Percentiles rank a stretch among this genome's conserved stretches.
phyloP scores from a whole-genome alignment of 1,284 basidiomycete genomes.

The Schizophyllum amplum region DNA sequence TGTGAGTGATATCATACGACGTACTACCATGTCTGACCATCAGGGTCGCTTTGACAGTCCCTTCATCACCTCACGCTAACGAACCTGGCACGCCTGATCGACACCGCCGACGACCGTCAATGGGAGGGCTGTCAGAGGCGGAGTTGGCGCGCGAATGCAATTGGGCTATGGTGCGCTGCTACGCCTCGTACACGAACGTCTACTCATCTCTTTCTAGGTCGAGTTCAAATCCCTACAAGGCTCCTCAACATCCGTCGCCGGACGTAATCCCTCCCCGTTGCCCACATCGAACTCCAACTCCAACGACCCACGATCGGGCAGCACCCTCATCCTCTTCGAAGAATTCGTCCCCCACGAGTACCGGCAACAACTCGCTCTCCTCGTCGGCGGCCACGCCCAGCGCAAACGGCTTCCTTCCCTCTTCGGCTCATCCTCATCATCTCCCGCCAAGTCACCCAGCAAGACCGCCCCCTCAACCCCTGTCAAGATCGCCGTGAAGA shows the following conservation, averaged over 20 bases:
- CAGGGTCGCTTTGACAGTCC: too few relatives aligned
- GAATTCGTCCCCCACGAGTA: conserved; percentile 86
- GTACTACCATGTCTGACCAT: too few relatives aligned
- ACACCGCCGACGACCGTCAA: conserved; percentile 20
- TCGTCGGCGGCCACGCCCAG: background rate
- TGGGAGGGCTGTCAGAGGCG: conserved; percentile 40
- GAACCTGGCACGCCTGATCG: conserved; percentile 36
- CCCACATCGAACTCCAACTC: conserved; percentile 22
- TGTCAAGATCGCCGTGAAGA: background rate
- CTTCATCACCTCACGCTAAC: background rate
- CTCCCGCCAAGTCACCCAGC: background rate
- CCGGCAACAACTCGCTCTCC: conserved; percentile 56
- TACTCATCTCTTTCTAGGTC: conserved; percentile 37
- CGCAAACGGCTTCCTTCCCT: background rate
- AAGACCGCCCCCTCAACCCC: conserved; percentile 17
- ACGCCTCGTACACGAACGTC: background rate
- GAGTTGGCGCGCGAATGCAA: conserved; percentile 77
- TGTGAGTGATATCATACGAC: conserved; percentile 61
- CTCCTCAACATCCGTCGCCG: conserved; percentile 14
- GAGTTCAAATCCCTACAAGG: conserved; percentile 67
- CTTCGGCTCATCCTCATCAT: background rate
- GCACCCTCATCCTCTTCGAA: conserved; percentile 72
- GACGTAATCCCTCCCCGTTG: conserved; percentile 17
- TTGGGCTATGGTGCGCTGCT: conserved; percentile 74
- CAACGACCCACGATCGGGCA: conserved; percentile 30